These are phyloP conservation scores for Colletotrichum destructivum DNA, from an alignment of 2,329 filamentous ascomycete genomes.

Conservation along the genomic window DNA sequence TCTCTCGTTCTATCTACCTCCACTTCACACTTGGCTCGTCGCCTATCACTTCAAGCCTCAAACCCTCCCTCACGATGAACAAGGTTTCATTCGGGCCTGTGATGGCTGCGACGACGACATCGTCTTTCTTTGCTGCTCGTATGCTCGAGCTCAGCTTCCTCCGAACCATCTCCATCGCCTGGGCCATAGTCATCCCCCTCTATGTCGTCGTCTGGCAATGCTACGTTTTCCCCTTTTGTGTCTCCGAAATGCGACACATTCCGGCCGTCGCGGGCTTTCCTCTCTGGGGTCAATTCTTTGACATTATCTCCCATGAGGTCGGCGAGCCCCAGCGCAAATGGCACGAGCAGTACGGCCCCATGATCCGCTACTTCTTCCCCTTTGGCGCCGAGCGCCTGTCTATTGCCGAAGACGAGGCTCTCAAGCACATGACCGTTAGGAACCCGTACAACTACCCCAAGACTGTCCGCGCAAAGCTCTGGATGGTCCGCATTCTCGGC, in stretches of 20 bases:
- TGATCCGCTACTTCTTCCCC: constrained; percentile 63
- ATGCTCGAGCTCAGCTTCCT: constrained; percentile 45
- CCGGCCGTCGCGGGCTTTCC: constrained; percentile 59
- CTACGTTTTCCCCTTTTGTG: constrained; percentile 58
- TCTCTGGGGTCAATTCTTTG: constrained; percentile 60
- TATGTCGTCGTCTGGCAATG: constrained; percentile 53
- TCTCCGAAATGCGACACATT: constrained; percentile 59
- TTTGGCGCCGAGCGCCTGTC: constrained; percentile 61
- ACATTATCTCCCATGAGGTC: constrained; percentile 58
- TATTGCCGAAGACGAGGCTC: constrained; percentile 59
- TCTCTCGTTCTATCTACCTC: no score
- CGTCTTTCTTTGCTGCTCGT: constrained; percentile 46
- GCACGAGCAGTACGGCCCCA: constrained; percentile 58
- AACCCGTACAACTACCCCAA: constrained; percentile 59
- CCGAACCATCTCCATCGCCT: constrained; percentile 41
- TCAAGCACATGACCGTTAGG: constrained; percentile 60
- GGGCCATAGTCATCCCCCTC: constrained; percentile 43
- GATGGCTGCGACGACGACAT: constrained; percentile 45
- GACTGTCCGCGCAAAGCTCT: constrained; percentile 54
- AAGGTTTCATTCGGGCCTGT: constrained; percentile 47
- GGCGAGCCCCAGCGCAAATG: constrained; percentile 59
- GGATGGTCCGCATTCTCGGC: constrained; percentile 61
- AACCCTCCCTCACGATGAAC: background rate
- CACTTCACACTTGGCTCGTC: background rate
- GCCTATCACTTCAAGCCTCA: background rate